Percentiles rank a stretch among this genome's conserved stretches.
phyloP scores from a whole-genome alignment of 1,284 basidiomycete genomes.

The Phenoliferia sp. region DNA sequence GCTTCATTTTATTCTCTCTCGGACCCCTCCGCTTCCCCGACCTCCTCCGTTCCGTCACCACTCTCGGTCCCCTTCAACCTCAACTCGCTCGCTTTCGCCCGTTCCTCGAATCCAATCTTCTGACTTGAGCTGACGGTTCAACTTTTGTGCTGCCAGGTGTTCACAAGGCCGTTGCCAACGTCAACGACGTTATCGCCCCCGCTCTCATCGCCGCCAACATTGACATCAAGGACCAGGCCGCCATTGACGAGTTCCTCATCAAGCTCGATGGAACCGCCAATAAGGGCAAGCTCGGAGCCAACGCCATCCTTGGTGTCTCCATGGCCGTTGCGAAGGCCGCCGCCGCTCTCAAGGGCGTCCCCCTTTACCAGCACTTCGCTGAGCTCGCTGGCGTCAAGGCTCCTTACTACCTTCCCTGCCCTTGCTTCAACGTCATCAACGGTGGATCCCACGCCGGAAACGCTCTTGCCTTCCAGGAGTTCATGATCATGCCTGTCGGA shows the following conservation, averaged over 20 bases:
- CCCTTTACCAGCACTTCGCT: conserved; percentile 95
- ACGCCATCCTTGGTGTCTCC: conserved; percentile 98
- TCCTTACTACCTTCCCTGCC: conserved; percentile 85
- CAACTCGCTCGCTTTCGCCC: not conserved
- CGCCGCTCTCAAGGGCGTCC: conserved; percentile 87
- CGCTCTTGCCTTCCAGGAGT: conserved; percentile 99
- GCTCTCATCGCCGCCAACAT: conserved; percentile 81
- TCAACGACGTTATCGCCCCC: conserved; percentile 88
- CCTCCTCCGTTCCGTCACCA: not conserved
- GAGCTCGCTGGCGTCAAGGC: conserved; percentile 89
- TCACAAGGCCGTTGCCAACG: conserved; percentile 86
- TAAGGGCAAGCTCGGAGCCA: conserved; percentile 99
- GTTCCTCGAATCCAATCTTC: too few relatives aligned
- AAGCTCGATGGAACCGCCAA: conserved; percentile 96
- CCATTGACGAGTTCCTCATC: conserved; percentile 97
- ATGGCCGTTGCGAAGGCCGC: conserved; percentile 93
- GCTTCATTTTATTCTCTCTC: conserved; percentile 26
- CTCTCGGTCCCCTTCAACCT: not conserved
- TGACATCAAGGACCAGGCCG: conserved; percentile 86
- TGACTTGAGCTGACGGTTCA: too few relatives aligned
- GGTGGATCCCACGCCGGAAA: conserved; percentile 99
- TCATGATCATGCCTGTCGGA: conserved; percentile 98
- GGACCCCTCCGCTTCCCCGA: not conserved
- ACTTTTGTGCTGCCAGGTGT: too few relatives aligned
- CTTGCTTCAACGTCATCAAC: conserved; percentile 99